phyloP scores from a whole-genome alignment of 257 asterid species.

The Nyctanthes arbortristis region DNA sequence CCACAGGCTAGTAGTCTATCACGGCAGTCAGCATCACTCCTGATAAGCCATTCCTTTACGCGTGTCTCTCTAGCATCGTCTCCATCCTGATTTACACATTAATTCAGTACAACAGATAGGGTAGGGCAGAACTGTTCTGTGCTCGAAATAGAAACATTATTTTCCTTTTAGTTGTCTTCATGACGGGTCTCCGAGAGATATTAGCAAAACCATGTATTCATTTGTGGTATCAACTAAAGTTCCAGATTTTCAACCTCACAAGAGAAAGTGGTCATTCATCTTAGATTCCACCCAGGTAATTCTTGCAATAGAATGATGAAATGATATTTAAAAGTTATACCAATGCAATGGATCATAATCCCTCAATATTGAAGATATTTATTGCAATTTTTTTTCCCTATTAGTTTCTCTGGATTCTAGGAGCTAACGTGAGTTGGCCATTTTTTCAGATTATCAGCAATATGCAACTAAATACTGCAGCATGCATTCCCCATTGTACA shows the following conservation, averaged over 20 bases:
- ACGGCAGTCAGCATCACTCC: slow-evolving; percentile 56
- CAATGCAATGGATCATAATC: background rate
- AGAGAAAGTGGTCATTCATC: background rate
- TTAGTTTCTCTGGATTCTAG: too few relatives aligned
- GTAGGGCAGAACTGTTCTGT: background rate
- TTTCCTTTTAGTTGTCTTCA: background rate
- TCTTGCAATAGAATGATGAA: background rate
- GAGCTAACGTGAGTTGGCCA: too few relatives aligned
- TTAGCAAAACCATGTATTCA: background rate
- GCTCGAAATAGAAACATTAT: slow-evolving; percentile 5
- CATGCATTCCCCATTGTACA: too few relatives aligned
- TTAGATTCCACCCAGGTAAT: background rate
- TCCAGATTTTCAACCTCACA: background rate
- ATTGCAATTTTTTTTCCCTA: too few relatives aligned
- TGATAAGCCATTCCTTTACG: slow-evolving; percentile 65
- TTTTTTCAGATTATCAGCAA: too few relatives aligned
- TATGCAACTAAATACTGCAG: too few relatives aligned
- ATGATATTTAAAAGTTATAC: background rate
- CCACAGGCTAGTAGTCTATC: slow-evolving; percentile 91
- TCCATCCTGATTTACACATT: slow-evolving; percentile 50
- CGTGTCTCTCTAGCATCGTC: slow-evolving; percentile 38
- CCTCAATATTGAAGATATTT: too few relatives aligned
- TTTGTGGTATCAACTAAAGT: background rate
- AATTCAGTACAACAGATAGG: slow-evolving; percentile 9
- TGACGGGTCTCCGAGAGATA: background rate